phyloP scores from a whole-genome alignment of 2,329 filamentous ascomycete species.

The Penicillium olsonii region DNA sequence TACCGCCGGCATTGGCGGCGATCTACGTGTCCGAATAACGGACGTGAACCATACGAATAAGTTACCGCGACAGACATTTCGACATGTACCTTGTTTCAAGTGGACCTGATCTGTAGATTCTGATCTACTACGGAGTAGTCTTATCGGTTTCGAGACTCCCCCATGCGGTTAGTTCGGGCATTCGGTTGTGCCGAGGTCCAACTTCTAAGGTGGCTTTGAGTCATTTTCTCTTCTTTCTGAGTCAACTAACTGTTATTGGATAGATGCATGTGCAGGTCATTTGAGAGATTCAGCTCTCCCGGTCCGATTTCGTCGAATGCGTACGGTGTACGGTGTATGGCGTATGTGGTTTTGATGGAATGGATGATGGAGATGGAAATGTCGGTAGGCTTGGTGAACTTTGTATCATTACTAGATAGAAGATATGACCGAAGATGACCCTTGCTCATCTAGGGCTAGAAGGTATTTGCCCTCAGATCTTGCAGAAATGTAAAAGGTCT shows the following conservation, averaged over 20 bases:
- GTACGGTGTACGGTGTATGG: neutral
- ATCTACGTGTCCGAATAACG: neutral
- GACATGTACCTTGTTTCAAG: neutral
- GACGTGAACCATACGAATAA: neutral
- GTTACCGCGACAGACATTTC: neutral
- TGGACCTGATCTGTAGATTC: neutral
- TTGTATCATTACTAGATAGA: neutral
- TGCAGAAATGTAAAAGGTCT: neutral
- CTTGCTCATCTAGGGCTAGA: too few species aligned
- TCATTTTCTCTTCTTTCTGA: conserved; percentile 14
- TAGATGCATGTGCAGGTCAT: conserved; percentile 1
- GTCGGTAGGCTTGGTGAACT: too few species aligned
- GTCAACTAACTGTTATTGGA: conserved; percentile 9
- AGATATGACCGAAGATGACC: too few species aligned
- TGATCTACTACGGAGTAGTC: conserved; percentile 1
- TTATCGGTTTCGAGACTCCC: conserved; percentile 1
- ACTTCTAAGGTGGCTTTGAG: conserved; percentile 17
- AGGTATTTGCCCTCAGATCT: neutral
- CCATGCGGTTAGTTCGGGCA: conserved; percentile 11
- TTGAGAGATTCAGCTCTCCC: conserved; percentile 10
- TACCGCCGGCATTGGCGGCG: neutral
- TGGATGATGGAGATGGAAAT: too few species aligned
- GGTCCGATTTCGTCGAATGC: conserved; percentile 17
- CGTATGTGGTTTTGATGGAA: neutral
- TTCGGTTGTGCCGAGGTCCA: conserved; percentile 25